phyloP scores from a whole-genome alignment of 2,329 filamentous ascomycete genomes.

The Hypoxylon sp. region DNA sequence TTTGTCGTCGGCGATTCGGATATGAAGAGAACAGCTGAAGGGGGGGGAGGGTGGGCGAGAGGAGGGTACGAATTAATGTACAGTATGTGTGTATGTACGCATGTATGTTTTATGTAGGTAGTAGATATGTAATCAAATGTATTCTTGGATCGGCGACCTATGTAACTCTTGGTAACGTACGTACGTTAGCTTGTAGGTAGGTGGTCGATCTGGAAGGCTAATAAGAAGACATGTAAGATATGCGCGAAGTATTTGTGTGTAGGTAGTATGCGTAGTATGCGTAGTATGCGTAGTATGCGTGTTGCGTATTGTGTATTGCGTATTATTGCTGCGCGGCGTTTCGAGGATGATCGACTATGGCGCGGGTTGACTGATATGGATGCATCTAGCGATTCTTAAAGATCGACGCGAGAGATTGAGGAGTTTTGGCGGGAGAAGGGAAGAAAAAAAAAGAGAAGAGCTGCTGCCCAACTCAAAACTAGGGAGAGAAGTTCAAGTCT shows the following conservation, averaged over 20 bases:
- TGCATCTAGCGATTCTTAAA: slow-evolving; percentile 32
- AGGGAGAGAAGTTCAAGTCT: not conserved
- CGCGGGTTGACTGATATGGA: slow-evolving; percentile 32
- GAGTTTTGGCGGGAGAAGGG: not conserved
- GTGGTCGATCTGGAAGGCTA: no score
- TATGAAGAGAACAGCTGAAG: slow-evolving; percentile 33
- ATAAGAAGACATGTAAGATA: no score
- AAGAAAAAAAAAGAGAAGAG: slow-evolving; percentile 7
- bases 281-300: slow-evolving; percentile 35
- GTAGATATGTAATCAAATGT: slow-evolving; percentile 26
- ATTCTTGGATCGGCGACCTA: slow-evolving; percentile 29
- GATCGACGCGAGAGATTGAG: slow-evolving; percentile 17
- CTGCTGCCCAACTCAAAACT: slow-evolving; percentile 13
- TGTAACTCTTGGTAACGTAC: slow-evolving; percentile 31
- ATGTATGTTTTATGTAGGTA: slow-evolving; percentile 8
- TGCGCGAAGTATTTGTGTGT: slow-evolving; percentile 2
- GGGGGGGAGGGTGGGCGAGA: slow-evolving; percentile 10
- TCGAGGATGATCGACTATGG: slow-evolving; percentile 34
- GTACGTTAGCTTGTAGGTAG: no score
- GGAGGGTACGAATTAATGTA: not conserved
- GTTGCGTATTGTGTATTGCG: no score
- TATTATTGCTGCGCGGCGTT: slow-evolving; percentile 35
- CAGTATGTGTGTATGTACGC: slow-evolving; percentile 14
- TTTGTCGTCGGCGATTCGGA: slow-evolving; percentile 44
- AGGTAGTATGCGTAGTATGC: slow-evolving; percentile 1